Evolutionary conservation across 768 basidiomycete genomes (phyloP).

Genomic region (Sporobolomyces roseus): DNA sequence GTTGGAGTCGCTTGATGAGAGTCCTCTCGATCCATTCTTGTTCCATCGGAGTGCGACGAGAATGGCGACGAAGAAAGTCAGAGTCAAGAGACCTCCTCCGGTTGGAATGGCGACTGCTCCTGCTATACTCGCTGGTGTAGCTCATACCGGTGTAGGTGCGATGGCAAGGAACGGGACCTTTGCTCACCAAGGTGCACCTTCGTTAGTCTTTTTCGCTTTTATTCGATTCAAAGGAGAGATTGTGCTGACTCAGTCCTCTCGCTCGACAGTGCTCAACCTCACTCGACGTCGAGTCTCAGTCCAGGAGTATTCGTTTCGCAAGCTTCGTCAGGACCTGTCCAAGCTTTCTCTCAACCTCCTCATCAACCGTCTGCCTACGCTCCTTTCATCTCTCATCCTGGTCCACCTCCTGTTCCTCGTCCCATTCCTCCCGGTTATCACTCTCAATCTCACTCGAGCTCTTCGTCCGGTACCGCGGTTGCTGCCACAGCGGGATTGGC

Average conservation of each 20-base stretch:
- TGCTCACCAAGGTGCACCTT: no score
- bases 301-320: not conserved
- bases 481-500: no score
- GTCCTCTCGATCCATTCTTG: constrained; percentile 22
- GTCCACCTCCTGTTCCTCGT: constrained; percentile 1
- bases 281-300: no score
- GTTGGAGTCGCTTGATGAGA: constrained; percentile 18
- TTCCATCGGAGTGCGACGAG: constrained; percentile 3
- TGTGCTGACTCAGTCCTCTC: no score
- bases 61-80: constrained; percentile 3
- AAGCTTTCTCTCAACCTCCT: constrained; percentile 1
- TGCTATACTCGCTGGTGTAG: not conserved
- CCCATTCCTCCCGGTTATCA: constrained; percentile 8
- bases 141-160: not conserved
- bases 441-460: not conserved
- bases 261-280: no score
- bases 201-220: no score
- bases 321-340: not conserved
- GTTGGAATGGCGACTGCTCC: not conserved
- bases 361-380: not conserved
- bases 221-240: no score
- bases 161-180: no score
- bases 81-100: not conserved
- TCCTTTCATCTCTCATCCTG: not conserved
- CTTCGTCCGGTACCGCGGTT: no score